Percentiles rank a stretch among this genome's conserved stretches.
phyloP scores from a whole-genome alignment of 2,329 filamentous ascomycete species.

The Leptoxyphium fumago region DNA sequence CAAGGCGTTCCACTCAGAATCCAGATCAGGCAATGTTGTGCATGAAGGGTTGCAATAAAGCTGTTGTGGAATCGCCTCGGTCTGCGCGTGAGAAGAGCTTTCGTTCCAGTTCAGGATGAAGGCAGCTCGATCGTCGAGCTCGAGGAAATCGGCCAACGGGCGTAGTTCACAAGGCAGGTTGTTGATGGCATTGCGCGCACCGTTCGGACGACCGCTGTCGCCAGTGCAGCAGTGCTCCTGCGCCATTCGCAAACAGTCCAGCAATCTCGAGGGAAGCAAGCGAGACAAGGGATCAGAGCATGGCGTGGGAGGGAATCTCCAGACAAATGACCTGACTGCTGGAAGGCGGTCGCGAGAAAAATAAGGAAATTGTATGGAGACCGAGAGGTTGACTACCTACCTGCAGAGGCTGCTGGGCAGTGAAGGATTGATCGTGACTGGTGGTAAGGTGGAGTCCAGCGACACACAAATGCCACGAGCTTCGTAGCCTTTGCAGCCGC shows the following conservation, averaged over 20 bases:
- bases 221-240: neutral
- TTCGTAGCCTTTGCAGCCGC: no score
- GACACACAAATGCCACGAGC: neutral
- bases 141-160: conserved; percentile 10
- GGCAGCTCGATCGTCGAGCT: conserved; percentile 8
- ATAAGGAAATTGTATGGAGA: neutral
- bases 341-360: neutral
- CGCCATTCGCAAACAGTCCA: neutral
- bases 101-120: conserved; percentile 4
- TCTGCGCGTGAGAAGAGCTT: neutral
- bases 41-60: conserved; percentile 9
- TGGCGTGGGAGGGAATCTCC: neutral
- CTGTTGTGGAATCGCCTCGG: no score
- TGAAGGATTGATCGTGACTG: neutral
- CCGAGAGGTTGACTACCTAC: neutral
- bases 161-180: conserved; percentile 9
- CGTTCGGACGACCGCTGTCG: neutral
- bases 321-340: neutral
- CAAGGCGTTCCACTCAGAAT: conserved; percentile 4
- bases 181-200: neutral
- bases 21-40: neutral
- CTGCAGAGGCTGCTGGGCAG: neutral
- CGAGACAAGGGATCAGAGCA: neutral
- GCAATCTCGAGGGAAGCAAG: neutral
- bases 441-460: neutral